Conservation (phyloP, 2,329 filamentous ascomycete species). For the Didymella pinodella region DNA sequence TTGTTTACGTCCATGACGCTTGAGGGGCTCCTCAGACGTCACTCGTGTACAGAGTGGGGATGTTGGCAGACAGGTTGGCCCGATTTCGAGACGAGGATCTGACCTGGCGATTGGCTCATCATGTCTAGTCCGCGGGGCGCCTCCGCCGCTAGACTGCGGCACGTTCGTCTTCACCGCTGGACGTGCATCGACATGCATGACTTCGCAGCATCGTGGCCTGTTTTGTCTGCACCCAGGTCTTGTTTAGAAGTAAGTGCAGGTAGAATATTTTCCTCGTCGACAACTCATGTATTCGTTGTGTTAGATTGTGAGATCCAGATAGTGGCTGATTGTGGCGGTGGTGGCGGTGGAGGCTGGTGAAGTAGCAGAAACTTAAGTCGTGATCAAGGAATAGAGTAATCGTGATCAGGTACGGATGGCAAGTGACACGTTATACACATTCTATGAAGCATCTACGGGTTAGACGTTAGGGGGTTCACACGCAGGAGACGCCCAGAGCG, state of each 20-base stretch:
- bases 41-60: constrained; percentile 15
- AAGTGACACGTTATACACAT: too few species aligned
- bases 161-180: constrained; percentile 19
- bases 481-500: too few species aligned
- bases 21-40: constrained; percentile 19
- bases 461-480: too few species aligned
- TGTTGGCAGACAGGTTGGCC: constrained; percentile 19
- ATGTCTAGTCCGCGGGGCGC: constrained; percentile 10
- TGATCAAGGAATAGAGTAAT: too few species aligned
- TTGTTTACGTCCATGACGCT: constrained; percentile 24
- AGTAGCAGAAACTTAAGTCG: not conserved
- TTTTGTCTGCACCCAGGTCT: constrained; percentile 2
- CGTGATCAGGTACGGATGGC: too few species aligned
- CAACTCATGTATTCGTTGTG: not conserved
- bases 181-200: constrained; percentile 15
- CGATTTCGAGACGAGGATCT: constrained; percentile 6
- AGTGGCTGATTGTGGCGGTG: constrained; percentile 12
- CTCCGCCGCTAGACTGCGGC: constrained; percentile 15
- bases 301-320: too few species aligned
- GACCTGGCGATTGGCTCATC: constrained; percentile 13
- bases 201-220: constrained; percentile 18
- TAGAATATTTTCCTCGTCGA: not conserved
- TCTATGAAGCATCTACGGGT: too few species aligned
- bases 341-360: not conserved
- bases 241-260: constrained; percentile 1